Conservation (phyloP, 2,329 filamentous ascomycete genomes). For the Sarocladiaceae sp. region DNA sequence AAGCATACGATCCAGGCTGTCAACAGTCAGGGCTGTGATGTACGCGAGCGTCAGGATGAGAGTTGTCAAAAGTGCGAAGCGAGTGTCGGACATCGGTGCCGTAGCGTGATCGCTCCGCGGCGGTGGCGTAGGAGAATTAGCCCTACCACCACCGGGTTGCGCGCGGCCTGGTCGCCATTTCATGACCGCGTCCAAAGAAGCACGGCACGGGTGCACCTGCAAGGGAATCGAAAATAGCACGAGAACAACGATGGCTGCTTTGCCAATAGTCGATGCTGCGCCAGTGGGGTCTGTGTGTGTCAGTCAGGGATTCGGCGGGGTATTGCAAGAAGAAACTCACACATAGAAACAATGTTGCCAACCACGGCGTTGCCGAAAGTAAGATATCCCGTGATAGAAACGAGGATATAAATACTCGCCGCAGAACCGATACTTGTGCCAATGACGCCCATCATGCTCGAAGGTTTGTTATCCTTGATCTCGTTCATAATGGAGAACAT, state of each 20-base stretch:
- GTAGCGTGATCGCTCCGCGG: constrained; percentile 48
- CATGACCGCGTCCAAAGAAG: constrained; percentile 90
- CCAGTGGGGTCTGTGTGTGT: constrained; percentile 31
- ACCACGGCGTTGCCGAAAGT: constrained; percentile 88
- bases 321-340: constrained; percentile 41
- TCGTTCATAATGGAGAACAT: constrained; percentile 99
- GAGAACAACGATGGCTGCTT: constrained; percentile 90
- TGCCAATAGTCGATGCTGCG: constrained; percentile 83
- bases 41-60: constrained; percentile 81
- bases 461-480: constrained; percentile 77
- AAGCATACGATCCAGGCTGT: constrained; percentile 82
- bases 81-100: constrained; percentile 73
- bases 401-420: constrained; percentile 81
- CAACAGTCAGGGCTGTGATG: constrained; percentile 84
- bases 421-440: constrained; percentile 81
- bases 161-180: constrained; percentile 73
- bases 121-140: constrained; percentile 32
- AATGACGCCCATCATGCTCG: constrained; percentile 72
- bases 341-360: constrained; percentile 94
- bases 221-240: constrained; percentile 96
- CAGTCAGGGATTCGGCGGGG: background rate
- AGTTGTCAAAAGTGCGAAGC: constrained; percentile 88
- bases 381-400: constrained; percentile 91
- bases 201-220: constrained; percentile 92
- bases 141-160: constrained; percentile 31